These are phyloP conservation scores for Volvariella volvacea DNA, from an alignment of 1,284 basidiomycete species.

Conservation along the genomic window DNA sequence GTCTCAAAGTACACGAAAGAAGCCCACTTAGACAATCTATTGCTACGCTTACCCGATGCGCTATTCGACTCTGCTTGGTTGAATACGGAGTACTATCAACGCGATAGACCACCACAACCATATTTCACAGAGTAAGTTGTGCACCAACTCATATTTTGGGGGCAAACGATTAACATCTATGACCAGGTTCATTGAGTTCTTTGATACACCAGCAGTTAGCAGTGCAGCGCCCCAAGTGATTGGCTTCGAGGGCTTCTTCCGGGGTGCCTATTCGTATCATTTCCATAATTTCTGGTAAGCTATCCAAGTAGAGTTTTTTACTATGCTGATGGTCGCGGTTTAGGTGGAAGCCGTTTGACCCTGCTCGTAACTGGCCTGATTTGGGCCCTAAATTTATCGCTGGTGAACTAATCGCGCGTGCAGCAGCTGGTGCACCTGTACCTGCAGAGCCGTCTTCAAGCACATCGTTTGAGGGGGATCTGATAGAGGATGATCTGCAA, in stretches of 20 bases:
- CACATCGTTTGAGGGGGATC: conserved; percentile 33
- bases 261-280: conserved; percentile 82
- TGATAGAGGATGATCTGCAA: conserved; percentile 45
- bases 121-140: conserved; percentile 67
- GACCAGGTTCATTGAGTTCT: conserved; percentile 69
- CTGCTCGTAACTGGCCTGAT: conserved; percentile 85
- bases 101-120: conserved; percentile 78
- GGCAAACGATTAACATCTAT: conserved; percentile 4
- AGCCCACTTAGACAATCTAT: conserved; percentile 63
- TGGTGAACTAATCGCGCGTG: conserved; percentile 59
- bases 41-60: conserved; percentile 78
- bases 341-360: conserved; percentile 94
- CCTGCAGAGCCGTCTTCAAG: conserved; percentile 10
- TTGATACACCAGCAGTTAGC: conserved; percentile 64
- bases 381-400: conserved; percentile 74
- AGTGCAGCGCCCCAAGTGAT: conserved; percentile 69
- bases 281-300: conserved; percentile 79
- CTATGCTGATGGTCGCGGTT: conserved; percentile 5
- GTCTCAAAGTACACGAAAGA: conserved; percentile 77
- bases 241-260: conserved; percentile 84
- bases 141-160: neutral
- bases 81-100: conserved; percentile 77
- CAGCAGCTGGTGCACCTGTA: conserved; percentile 29
- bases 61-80: conserved; percentile 86
- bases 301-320: neutral